These are phyloP conservation scores for Leccinum cinnamomeum DNA, from an alignment of 1,284 basidiomycete genomes.

Conservation along the genomic window DNA sequence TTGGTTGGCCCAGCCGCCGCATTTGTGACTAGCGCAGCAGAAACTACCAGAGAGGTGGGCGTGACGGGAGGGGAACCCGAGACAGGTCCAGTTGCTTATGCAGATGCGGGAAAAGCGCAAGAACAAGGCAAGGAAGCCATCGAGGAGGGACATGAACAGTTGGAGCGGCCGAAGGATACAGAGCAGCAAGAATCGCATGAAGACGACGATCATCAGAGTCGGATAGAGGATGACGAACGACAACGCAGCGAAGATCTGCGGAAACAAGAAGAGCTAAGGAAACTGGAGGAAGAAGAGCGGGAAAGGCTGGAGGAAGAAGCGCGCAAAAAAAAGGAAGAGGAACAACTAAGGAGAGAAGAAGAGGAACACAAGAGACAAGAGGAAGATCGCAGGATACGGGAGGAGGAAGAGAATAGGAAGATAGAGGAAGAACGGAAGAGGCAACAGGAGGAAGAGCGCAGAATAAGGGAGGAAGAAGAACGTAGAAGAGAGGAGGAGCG, in stretches of 20 bases:
- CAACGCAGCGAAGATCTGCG: not conserved
- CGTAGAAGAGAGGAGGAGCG: not conserved
- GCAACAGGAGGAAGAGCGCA: conserved; percentile 4
- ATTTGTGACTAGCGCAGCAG: not conserved
- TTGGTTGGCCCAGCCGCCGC: not conserved
- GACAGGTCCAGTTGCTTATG: not conserved
- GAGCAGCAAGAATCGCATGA: conserved; percentile 15
- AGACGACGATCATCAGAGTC: conserved; percentile 5
- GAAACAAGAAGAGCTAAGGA: conserved; percentile 2
- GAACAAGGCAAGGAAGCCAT: conserved; percentile 3
- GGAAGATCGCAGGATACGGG: conserved; percentile 20
- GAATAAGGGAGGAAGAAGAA: conserved; percentile 2
- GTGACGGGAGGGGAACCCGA: conserved; percentile 5
- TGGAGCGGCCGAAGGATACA: not conserved
- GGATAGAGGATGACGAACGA: conserved; percentile 16
- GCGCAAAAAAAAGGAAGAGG: conserved; percentile 4
- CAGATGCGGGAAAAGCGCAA: not conserved
- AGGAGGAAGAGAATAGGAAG: conserved; percentile 9
- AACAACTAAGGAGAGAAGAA: conserved; percentile 9
- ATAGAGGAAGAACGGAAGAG: conserved; percentile 7
- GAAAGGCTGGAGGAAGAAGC: conserved; percentile 6
- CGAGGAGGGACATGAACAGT: conserved; percentile 1
- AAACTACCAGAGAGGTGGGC: not conserved
- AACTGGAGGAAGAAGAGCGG: conserved; percentile 9
- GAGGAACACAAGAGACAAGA: conserved; percentile 10